Evolutionary conservation across 1,139 yeast species (phyloP), one percentile per base, ranked within the genome.

Genomic region (Blastobotrys serpentis): DNA sequence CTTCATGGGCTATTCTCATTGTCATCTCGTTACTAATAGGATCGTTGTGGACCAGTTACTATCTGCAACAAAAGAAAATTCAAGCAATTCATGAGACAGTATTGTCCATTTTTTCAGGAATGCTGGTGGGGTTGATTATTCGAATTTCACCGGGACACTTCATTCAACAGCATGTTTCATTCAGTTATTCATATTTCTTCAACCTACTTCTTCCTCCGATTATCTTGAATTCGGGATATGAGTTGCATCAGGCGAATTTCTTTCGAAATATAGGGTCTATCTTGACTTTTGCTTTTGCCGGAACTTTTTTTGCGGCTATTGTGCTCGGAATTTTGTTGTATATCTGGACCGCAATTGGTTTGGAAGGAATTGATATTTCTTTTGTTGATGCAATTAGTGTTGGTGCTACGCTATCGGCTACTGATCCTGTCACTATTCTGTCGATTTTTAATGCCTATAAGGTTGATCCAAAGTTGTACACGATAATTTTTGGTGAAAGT

Each of bases 71-170:
- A 62, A 79, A 90, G 58, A 77, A 94, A 57, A 90, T 94, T 57
- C 90, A 88, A 64, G 96, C 96, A 1, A 81, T 94, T 14, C 99
- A 94, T 67, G 99, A 94, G 70, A 92, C 98, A 0, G 98, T 94
- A 41, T 73, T 94, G 46, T 88, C 98, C 1, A 92, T 94, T 55
- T 89, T 92, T 64, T 88, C 92, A 60, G 99, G 99, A 26, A 90
- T 89, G 98, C 76, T 88, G 45, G 96, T 94, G 22, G 99, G 99
- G 0, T 70, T 94, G 42, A 79, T 92, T 41, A 89, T 94, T 54
- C 77, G 98, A 57, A 76, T 90, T 19, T 78, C 88, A 3, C 98
- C 98, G 0, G 98, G 98, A 32, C 98, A 89, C 66, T 89, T 88
- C 65, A 94, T 94, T 58, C 98, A 94, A 70, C 95, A 90, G 62